Base-by-base conservation (phyloP, 2,329 filamentous ascomycete species). In the Cladosporium oxysporum region DNA sequence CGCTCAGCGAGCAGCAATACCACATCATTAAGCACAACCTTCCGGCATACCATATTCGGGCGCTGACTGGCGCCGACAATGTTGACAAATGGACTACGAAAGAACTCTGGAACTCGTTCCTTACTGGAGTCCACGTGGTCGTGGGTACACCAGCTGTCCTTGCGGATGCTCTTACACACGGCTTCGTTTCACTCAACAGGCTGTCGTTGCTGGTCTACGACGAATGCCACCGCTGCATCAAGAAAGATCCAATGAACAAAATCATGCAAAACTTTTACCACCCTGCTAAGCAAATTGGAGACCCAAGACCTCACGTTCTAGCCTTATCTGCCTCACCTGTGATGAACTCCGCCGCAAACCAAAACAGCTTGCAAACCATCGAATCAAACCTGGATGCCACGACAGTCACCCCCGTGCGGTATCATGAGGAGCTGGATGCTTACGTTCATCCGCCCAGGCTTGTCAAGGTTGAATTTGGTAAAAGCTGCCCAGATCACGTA, bases 301-400 rank as follows among this genome's bases (percentile, higher is more conserved):
- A 75, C 0, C 47, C 67, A 0, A 76, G 87, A 1, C 93, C 93
- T 0, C 81, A 83, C 23, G 89, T 97, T 31, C 80, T 97, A 5
- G 93, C 92, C 0, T 81, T 97, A 28, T 93, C 90, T 7, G 93
- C 93, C 0, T 96, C 91, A 68, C 92, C 92, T 0, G 84, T 91
- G 3, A 87, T 90, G 69, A 86, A 82, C 64, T 86, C 84, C 1
- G 84, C 83, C 18, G 75, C 83, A 1, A 49, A 29, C 11, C 8
- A 61, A 44, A 77, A 80, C 1, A 84, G 84, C 41, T 80, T 94
- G 16, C 79, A 85, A 76, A 85, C 55, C 5, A 83, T 96, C 7
- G 92, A 96, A 74, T 69, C 75, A 3, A 91, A 90, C 49, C 79
- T 97, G 52, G 84, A 93, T 74, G 86, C 91, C 0, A 81, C 86